phyloP scores from a whole-genome alignment of 148 eudicot species.

The Amaranthus hypochondriacus region DNA sequence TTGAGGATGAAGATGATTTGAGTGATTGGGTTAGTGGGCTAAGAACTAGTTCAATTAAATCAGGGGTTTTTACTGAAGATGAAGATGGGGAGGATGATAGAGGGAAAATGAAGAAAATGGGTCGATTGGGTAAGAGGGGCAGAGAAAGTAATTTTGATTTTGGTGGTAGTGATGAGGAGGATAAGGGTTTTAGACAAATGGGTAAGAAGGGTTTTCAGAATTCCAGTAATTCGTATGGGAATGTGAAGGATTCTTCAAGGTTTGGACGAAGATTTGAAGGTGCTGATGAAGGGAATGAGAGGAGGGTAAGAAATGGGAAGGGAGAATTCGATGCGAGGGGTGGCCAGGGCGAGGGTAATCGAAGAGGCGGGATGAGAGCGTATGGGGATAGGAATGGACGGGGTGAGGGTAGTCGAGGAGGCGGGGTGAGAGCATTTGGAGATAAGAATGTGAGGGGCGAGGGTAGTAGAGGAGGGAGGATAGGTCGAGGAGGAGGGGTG shows the following conservation, averaged over 20 bases:
- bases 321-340: constrained; percentile 29
- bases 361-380: not conserved
- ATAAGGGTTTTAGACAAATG: constrained; percentile 16
- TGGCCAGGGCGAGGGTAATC: too few relatives aligned
- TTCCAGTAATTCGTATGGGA: not conserved
- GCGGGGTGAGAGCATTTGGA: not conserved
- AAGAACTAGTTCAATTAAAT: constrained; percentile 44
- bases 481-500: not conserved
- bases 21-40: constrained; percentile 78
- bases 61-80: constrained; percentile 43
- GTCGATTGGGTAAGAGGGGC: constrained; percentile 29
- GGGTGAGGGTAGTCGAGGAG: not conserved
- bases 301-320: constrained; percentile 31
- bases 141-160: constrained; percentile 33
- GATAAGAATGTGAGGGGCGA: too few relatives aligned
- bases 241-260: constrained; percentile 1
- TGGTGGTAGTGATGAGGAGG: constrained; percentile 21
- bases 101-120: constrained; percentile 23
- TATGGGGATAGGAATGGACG: not conserved
- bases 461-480: not conserved
- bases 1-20: constrained; percentile 81
- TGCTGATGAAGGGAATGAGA: constrained; percentile 27
- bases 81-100: constrained; percentile 26
- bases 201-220: constrained; percentile 7
- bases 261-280: constrained; percentile 23